These are phyloP conservation scores for Cetradonia linearis DNA, from an alignment of 495 filamentous ascomycete genomes.

Conservation along the genomic window DNA sequence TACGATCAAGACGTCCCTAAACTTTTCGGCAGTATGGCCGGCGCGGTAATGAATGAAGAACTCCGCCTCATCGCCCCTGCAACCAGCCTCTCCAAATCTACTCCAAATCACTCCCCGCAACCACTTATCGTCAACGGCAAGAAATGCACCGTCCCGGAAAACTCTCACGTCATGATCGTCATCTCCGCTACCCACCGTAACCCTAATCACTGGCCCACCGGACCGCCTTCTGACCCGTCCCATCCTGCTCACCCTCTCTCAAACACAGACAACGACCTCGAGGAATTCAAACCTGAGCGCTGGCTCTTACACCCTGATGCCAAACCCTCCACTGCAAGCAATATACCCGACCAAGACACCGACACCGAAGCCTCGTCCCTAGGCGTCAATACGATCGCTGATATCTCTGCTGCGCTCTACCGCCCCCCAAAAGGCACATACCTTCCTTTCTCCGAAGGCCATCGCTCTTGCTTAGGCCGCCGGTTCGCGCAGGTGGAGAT, in stretches of 20 bases:
- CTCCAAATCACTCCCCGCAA: slow-evolving; percentile 36
- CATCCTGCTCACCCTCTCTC: slow-evolving; percentile 19
- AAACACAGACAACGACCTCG: slow-evolving; percentile 33
- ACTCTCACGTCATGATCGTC: slow-evolving; percentile 37
- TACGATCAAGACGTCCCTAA: slow-evolving; percentile 49
- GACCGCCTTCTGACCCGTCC: slow-evolving; percentile 26
- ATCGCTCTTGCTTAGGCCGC: slow-evolving; percentile 56
- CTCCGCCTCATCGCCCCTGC: slow-evolving; percentile 55
- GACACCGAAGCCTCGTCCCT: slow-evolving; percentile 9
- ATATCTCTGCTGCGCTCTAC: slow-evolving; percentile 43
- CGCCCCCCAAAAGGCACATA: slow-evolving; percentile 52
- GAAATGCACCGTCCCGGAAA: slow-evolving; percentile 40
- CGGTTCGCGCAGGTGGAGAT: slow-evolving; percentile 64
- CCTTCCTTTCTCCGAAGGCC: slow-evolving; percentile 64
- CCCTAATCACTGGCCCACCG: slow-evolving; percentile 44
- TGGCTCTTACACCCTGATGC: slow-evolving; percentile 43
- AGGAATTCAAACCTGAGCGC: slow-evolving; percentile 43
- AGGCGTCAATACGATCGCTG: slow-evolving; percentile 19
- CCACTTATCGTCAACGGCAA: slow-evolving; percentile 41
- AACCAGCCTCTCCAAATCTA: slow-evolving; percentile 50
- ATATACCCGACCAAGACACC: slow-evolving; percentile 20
- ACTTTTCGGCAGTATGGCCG: slow-evolving; percentile 50
- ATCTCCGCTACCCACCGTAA: slow-evolving; percentile 45
- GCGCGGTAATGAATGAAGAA: slow-evolving; percentile 59
- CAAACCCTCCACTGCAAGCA: slow-evolving; percentile 26